Base-by-base conservation (phyloP, 2,329 filamentous ascomycete species). In the Colletotrichum sp. region DNA sequence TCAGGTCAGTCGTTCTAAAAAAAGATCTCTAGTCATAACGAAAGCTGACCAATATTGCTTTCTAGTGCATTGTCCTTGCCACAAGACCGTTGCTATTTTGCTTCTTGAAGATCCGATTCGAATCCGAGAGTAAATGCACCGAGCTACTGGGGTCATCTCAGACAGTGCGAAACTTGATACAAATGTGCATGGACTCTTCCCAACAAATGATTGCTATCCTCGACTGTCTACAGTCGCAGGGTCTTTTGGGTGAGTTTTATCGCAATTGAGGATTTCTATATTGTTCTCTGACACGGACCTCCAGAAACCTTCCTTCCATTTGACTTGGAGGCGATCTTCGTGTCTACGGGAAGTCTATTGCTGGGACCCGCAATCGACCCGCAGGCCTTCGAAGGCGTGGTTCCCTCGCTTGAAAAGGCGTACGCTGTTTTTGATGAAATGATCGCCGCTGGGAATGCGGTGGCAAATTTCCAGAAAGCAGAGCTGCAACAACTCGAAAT, bases 261-360 rank as follows among this genome's bases (percentile, higher is more conserved):
- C 12, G 15, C 32, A 3, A 18, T 36, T 0, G 13, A 43, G n/a
- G 7, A 48, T 28, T 3, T 8, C 18, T n/a, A 0, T 3, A 13
- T 1, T 21, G 0, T 2, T 3, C 0, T 28, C 71, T 70, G 9
- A 74, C 28, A 32, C 3, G 0, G 0, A 6, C 5, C 13, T 16
- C 0, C 16, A 89, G 87, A 89, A 79, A 86, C 84, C 0, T 89
- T 89, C 74, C 83, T 90, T 0, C 86, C 87, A 0, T 88, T 88
- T 67, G 87, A 89, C 72, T 82, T 88, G 0, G 87, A 89, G 57
- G 82, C 86, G 0, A 79, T 87, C 0, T 88, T 87, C 16, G 83
- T 86, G 0, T 87, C 87, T 0, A 85, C 84, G 2, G 81, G 87
- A n/a, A 82, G 86, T 13, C 80, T 88, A 0, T 78, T 88, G 1